phyloP scores from a whole-genome alignment of 495 filamentous ascomycete species.

The Penicillium subrubescens region DNA sequence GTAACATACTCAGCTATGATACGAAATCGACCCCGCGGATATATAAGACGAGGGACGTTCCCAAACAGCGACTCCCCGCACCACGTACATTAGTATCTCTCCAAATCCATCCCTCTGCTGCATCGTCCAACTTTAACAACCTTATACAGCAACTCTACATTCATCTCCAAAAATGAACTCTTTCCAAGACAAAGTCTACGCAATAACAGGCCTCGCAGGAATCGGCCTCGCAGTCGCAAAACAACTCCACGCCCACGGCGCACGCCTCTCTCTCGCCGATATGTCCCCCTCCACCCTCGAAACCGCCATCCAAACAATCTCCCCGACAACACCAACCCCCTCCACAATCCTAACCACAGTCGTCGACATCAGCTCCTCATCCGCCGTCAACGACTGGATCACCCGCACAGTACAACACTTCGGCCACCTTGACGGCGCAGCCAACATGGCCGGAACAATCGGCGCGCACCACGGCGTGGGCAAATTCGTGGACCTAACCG shows the following conservation, averaged over 20 bases:
- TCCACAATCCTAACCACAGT: slow-evolving; percentile 29
- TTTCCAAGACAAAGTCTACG: slow-evolving; percentile 50
- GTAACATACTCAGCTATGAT: neutral
- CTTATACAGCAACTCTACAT: neutral
- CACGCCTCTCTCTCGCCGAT: slow-evolving; percentile 55
- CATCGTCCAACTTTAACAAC: neutral
- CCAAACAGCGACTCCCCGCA: neutral
- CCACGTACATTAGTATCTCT: neutral
- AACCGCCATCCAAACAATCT: slow-evolving; percentile 18
- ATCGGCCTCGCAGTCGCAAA: slow-evolving; percentile 60
- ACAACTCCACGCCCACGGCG: slow-evolving; percentile 50
- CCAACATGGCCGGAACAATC: slow-evolving; percentile 58
- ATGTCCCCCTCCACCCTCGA: slow-evolving; percentile 42
- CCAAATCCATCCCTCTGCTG: no score
- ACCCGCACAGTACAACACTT: slow-evolving; percentile 41
- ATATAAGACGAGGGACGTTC: neutral
- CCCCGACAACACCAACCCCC: neutral
- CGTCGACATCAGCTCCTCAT: slow-evolving; percentile 43
- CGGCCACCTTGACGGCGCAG: slow-evolving; percentile 56
- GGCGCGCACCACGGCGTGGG: slow-evolving; percentile 38
- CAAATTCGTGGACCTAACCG: slow-evolving; percentile 40
- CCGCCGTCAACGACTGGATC: slow-evolving; percentile 53
- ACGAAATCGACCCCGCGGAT: neutral
- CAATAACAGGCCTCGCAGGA: slow-evolving; percentile 57
- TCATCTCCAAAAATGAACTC: slow-evolving; percentile 21